phyloP scores from a whole-genome alignment of 768 basidiomycete genomes.

The Daedalea quercina region DNA sequence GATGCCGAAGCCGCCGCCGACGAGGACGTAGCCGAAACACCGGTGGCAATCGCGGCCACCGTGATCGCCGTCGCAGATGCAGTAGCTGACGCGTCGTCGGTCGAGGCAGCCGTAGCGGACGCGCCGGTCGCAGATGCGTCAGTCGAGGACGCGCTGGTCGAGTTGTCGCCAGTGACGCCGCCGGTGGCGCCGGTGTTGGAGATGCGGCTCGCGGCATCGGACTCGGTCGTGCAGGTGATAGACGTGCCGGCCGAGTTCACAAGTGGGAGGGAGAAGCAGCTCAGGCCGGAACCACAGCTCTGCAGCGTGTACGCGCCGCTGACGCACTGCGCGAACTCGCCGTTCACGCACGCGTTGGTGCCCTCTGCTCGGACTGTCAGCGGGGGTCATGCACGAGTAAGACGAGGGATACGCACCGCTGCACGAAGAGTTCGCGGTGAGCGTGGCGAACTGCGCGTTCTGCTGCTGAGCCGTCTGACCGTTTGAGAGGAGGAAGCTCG shows the following conservation, averaged over 20 bases:
- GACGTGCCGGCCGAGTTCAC: slow-evolving; percentile 35
- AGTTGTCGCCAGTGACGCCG: slow-evolving; percentile 17
- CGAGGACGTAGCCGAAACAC: background rate
- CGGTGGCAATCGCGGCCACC: background rate
- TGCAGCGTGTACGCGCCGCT: slow-evolving; percentile 27
- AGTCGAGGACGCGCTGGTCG: background rate
- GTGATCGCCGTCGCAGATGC: slow-evolving; percentile 2
- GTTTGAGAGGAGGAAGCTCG: slow-evolving; percentile 22
- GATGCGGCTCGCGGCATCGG: slow-evolving; percentile 30
- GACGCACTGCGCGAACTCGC: slow-evolving; percentile 36
- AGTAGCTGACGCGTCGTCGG: background rate
- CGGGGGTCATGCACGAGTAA: background rate
- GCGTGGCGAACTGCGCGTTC: slow-evolving; percentile 25
- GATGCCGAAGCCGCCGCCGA: slow-evolving; percentile 8
- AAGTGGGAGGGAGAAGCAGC: slow-evolving; percentile 38
- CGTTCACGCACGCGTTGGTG: slow-evolving; percentile 30
- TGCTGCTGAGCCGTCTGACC: slow-evolving; percentile 26
- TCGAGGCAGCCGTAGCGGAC: no score
- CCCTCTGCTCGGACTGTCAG: slow-evolving; percentile 27
- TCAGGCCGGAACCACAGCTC: slow-evolving; percentile 23
- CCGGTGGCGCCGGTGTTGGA: slow-evolving; percentile 27
- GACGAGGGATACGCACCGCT: slow-evolving; percentile 10
- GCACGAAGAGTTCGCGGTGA: slow-evolving; percentile 21
- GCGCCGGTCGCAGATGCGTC: slow-evolving; percentile 5
- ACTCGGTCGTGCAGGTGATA: slow-evolving; percentile 29